Conservation (phyloP, 2,329 filamentous ascomycete genomes). For the Exophiala oligosperma region DNA sequence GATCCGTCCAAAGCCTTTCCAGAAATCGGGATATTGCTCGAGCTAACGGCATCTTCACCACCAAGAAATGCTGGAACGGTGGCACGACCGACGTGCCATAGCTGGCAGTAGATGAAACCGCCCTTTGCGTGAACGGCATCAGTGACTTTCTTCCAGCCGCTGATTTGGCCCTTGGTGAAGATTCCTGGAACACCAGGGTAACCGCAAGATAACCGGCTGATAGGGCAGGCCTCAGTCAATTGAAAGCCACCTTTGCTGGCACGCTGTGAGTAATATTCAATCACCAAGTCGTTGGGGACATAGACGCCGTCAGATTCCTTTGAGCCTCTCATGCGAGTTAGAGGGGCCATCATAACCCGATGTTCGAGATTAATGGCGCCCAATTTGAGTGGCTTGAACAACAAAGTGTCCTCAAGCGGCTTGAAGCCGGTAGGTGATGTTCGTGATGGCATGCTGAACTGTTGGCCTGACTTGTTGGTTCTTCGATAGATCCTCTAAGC, state of each 20-base stretch:
- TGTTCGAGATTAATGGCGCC: constrained; percentile 50
- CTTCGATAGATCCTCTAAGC: not conserved
- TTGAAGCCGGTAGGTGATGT: constrained; percentile 17
- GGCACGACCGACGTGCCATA: constrained; percentile 40
- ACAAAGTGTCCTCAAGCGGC: constrained; percentile 21
- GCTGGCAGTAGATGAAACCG: constrained; percentile 46
- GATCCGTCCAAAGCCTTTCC: constrained; percentile 42
- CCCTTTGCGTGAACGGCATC: constrained; percentile 53
- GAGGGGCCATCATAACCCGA: constrained; percentile 53
- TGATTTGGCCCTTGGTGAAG: constrained; percentile 40
- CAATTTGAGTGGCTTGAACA: constrained; percentile 47
- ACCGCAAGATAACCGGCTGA: constrained; percentile 36
- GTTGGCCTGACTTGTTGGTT: too few relatives aligned
- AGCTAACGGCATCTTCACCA: constrained; percentile 31
- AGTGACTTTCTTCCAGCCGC: constrained; percentile 53
- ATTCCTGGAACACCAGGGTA: constrained; percentile 32
- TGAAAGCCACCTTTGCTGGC: constrained; percentile 36
- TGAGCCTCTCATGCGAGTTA: constrained; percentile 55
- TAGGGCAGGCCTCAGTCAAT: constrained; percentile 37
- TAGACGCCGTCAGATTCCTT: constrained; percentile 31
- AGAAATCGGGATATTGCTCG: constrained; percentile 37
- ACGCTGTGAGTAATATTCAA: constrained; percentile 41
- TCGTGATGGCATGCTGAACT: constrained; percentile 17
- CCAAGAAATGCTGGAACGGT: constrained; percentile 42
- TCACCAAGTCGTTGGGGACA: constrained; percentile 41